These are phyloP conservation scores for Thermoascus crustaceus DNA, from an alignment of 2,329 filamentous ascomycete genomes.

Conservation along the genomic window DNA sequence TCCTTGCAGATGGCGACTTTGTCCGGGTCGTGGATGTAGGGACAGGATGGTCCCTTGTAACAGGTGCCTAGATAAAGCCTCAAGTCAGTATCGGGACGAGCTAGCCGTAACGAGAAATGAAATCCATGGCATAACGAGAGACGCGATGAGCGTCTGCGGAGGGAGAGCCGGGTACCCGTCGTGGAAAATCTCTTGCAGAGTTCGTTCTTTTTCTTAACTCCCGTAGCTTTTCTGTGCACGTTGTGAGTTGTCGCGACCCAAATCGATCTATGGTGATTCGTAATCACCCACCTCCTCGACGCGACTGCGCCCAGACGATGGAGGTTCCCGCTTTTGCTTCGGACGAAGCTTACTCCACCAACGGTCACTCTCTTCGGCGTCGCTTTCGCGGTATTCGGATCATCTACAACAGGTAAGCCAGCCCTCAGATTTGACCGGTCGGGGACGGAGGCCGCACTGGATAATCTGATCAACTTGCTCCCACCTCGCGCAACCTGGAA, in stretches of 20 bases:
- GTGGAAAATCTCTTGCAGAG: conserved; percentile 59
- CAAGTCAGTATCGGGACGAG: conserved; percentile 17
- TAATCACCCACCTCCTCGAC: conserved; percentile 64
- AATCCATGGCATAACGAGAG: too few relatives aligned
- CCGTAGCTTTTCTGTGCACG: conserved; percentile 30
- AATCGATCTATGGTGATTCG: too few relatives aligned
- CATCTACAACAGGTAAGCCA: conserved; percentile 45
- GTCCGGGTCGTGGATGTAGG: conserved; percentile 71
- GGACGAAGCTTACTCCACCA: conserved; percentile 71
- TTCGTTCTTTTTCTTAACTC: conserved; percentile 60
- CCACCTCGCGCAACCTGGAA: conserved; percentile 69
- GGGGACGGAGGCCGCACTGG: conserved; percentile 48
- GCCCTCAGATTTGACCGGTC: conserved; percentile 13
- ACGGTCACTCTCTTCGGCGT: conserved; percentile 68
- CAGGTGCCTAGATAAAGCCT: conserved; percentile 63
- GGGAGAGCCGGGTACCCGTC: conserved; percentile 44
- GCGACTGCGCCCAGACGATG: conserved; percentile 68
- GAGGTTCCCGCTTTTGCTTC: conserved; percentile 82
- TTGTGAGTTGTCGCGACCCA: conserved; percentile 14
- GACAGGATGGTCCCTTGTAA: conserved; percentile 69
- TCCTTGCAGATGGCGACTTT: conserved; percentile 89
- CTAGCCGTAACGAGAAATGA: too few relatives aligned
- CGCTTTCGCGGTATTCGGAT: conserved; percentile 51
- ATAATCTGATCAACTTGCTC: conserved; percentile 69
- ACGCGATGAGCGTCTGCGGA: conserved; percentile 11